Evolutionary conservation across 108 stramenopile species (phyloP), one percentile per base, ranked within the genome.

Genomic region (Stephanodiscus triporus): DNA sequence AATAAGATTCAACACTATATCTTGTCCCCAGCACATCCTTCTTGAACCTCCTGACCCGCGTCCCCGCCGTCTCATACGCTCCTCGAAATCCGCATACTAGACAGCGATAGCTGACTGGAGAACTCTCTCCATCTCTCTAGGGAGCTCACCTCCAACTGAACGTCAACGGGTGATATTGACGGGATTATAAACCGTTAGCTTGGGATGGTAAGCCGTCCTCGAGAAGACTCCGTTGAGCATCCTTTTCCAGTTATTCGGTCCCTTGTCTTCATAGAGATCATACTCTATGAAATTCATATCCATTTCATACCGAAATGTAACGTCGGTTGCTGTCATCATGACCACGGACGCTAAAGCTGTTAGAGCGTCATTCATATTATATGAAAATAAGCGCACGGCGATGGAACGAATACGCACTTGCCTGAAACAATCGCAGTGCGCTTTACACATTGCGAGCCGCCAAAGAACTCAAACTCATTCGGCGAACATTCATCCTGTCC

Each of bases 361-460:
- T 34, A 34, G 32, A 5, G 5, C 6, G 48, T 3, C 48, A 49
- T 19, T 19, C 48, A 6, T 7, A 16, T 19, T 7, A 16, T 19
- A 49, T 49, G 48, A 7, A 49, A 49, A 6, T 49, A 2, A 45
- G 8, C 5, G 32, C 5, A 34, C 32, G 2, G 32, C 32, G 32
- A 34, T 5, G 8, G 48, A 49, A n/a, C 16, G n/a, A 49, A 49
- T 2, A 6, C 16, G 2, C 3, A 49, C 48, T 49, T 49, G 6
- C 48, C n/a, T 7, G 84, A 81, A 36, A 89, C 37, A 16, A 75
- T 65, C 34, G 88, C 81, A 24, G 67, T 66, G n/a, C 88, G 82
- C 40, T 70, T 80, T 22, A 89, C 72, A 10, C 72, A 82, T 65
- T 87, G 80, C 27, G 84, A 76, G 11, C 88, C 88, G 36, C 88